Percentiles rank a stretch among this genome's conserved stretches.
Conservation (phyloP, 108 stramenopile species). For the Skeletonema grethae region DNA sequence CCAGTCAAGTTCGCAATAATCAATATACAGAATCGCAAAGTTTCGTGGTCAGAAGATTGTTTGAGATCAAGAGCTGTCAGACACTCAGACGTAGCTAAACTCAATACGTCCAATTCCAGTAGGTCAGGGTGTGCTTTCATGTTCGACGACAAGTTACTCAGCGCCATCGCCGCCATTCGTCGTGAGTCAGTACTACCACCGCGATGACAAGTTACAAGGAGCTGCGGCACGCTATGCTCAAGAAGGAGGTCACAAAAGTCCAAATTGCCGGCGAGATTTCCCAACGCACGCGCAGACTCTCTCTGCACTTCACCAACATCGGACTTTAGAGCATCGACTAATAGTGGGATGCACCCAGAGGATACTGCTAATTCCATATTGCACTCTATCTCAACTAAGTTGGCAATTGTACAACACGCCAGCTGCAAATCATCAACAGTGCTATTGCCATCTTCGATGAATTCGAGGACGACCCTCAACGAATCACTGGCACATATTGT, state of each 20-base stretch:
- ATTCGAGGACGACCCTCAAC: conserved; percentile 65
- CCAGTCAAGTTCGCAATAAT: conserved; percentile 71
- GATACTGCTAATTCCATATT: conserved; percentile 74
- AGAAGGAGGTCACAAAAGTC: conserved; percentile 72
- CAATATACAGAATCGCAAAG: conserved; percentile 73
- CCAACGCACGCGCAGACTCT: conserved; percentile 79
- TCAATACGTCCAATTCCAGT: conserved; percentile 53
- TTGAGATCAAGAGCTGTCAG: conserved; percentile 68
- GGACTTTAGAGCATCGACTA: conserved; percentile 60
- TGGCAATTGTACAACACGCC: conserved; percentile 84
- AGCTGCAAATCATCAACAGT: conserved; percentile 45
- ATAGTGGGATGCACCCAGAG: conserved; percentile 59
- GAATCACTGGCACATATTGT: conserved; percentile 76
- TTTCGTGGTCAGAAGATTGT: conserved; percentile 69
- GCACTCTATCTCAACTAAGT: conserved; percentile 73
- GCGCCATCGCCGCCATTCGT: conserved; percentile 71
- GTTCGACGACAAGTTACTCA: conserved; percentile 72
- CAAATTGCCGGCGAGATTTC: conserved; percentile 82
- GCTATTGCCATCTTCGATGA: conserved; percentile 15
- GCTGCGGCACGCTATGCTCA: conserved; percentile 48
- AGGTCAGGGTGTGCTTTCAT: conserved; percentile 70
- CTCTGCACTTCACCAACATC: conserved; percentile 53
- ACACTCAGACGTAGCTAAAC: conserved; percentile 58
- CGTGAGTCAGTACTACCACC: conserved; percentile 51
- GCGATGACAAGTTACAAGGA: conserved; percentile 62